phyloP scores from a whole-genome alignment of 2,329 filamentous ascomycete species.

The Talaromyces pinophilus region DNA sequence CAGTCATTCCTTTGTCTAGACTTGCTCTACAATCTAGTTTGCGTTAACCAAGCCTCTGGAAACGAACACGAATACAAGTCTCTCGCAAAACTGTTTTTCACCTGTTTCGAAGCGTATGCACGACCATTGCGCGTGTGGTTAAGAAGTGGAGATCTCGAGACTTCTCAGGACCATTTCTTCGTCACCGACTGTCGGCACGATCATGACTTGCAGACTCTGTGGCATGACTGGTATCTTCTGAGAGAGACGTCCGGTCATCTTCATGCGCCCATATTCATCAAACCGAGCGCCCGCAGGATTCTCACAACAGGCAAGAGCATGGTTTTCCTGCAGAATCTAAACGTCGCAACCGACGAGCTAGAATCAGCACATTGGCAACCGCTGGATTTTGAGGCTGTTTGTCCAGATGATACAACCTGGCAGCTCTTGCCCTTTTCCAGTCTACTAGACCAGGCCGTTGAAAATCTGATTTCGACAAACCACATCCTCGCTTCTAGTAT shows the following conservation, averaged over 20 bases:
- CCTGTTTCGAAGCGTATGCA: constrained; percentile 80
- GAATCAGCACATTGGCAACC: constrained; percentile 40
- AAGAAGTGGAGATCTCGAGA: constrained; percentile 69
- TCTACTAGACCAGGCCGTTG: constrained; percentile 70
- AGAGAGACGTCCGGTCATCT: constrained; percentile 59
- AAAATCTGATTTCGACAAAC: constrained; percentile 74
- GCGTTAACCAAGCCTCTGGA: constrained; percentile 68
- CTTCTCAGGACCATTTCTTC: constrained; percentile 72
- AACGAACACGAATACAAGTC: constrained; percentile 63
- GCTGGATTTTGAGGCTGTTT: constrained; percentile 34
- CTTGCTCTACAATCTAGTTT: constrained; percentile 70
- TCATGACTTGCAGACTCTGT: constrained; percentile 65
- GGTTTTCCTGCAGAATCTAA: constrained; percentile 75
- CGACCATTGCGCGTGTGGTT: constrained; percentile 82
- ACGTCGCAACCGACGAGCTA: constrained; percentile 39
- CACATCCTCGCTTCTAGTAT: constrained; percentile 68
- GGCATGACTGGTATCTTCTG: constrained; percentile 73
- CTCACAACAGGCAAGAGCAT: constrained; percentile 89
- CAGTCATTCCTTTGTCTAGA: constrained; percentile 75
- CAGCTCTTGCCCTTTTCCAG: constrained; percentile 56
- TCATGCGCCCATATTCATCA: constrained; percentile 73
- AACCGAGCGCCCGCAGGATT: constrained; percentile 68
- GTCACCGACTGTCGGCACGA: constrained; percentile 61
- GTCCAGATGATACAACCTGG: constrained; percentile 42
- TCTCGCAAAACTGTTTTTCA: constrained; percentile 70